Percentiles rank a stretch among this genome's conserved stretches.
Evolutionary conservation across 208 protist species (phyloP).

Genomic region (Naegleria fowleri): DNA sequence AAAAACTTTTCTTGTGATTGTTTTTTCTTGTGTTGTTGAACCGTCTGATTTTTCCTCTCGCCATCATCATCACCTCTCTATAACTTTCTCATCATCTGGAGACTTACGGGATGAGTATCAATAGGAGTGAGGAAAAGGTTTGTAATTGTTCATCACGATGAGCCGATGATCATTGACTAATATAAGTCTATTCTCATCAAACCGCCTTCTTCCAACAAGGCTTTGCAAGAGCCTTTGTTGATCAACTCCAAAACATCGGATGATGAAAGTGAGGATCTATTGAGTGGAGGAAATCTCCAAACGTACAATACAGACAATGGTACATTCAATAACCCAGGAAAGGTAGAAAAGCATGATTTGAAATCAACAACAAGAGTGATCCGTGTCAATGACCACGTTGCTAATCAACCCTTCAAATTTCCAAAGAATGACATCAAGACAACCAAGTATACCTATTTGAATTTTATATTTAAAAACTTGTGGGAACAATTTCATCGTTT

Average conservation of each 20-base stretch:
- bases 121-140: background rate
- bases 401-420: background rate
- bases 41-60: no score
- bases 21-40: no score
- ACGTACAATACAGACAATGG: background rate
- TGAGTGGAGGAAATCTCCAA: background rate
- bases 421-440: constrained; percentile 36
- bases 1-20: no score
- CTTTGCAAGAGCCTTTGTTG: background rate
- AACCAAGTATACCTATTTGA: constrained; percentile 58
- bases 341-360: background rate
- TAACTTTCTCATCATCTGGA: background rate
- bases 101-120: background rate
- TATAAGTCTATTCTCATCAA: background rate
- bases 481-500: constrained; percentile 56
- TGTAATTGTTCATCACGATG: background rate
- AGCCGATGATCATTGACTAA: background rate
- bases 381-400: background rate
- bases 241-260: background rate
- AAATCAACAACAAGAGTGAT: background rate
- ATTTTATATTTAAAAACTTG: constrained; percentile 62
- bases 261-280: background rate
- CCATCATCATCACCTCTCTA: background rate
- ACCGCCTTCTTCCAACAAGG: background rate
- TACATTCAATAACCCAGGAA: background rate